Conservation (phyloP, 805 yeast genomes). For the Citeromyces nyonsensis region DNA sequence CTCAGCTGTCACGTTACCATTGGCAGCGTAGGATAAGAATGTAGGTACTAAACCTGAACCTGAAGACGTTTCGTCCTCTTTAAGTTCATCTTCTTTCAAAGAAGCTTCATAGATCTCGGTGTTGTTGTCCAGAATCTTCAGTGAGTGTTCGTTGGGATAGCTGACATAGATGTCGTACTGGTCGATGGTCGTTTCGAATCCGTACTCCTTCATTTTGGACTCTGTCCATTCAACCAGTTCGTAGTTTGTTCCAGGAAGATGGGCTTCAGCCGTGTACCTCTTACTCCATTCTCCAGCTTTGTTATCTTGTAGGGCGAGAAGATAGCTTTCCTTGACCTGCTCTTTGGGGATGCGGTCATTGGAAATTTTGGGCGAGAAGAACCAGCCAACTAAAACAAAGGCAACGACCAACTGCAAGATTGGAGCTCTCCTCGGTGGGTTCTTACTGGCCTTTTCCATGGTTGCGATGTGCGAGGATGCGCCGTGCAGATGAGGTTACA, state of each 20-base stretch:
- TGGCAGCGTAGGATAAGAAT: constrained; percentile 64
- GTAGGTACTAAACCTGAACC: constrained; percentile 43
- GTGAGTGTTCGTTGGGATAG: constrained; percentile 40
- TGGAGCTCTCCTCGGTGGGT: too few species aligned
- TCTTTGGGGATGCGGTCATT: constrained; percentile 3
- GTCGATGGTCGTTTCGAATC: constrained; percentile 36
- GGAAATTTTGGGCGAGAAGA: constrained; percentile 1
- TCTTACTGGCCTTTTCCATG: too few species aligned
- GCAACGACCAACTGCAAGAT: too few species aligned
- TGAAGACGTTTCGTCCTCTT: constrained; percentile 32
- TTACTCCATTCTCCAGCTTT: constrained; percentile 37
- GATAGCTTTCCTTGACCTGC: constrained; percentile 4
- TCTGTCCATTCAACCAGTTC: constrained; percentile 43
- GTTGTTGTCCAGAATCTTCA: constrained; percentile 20
- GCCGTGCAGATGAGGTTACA: too few species aligned
- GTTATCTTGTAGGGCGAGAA: constrained; percentile 15
- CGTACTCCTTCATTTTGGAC: constrained; percentile 43
- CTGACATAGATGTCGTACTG: constrained; percentile 47
- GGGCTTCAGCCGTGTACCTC: constrained; percentile 34
- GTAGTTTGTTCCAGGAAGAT: constrained; percentile 39
- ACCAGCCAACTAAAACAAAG: constrained; percentile 6
- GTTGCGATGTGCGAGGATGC: too few species aligned
- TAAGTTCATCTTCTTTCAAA: constrained; percentile 29
- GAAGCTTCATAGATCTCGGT: constrained; percentile 29
- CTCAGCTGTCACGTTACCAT: constrained; percentile 58